Evolutionary conservation across 495 filamentous ascomycete species (phyloP).

Genomic region (Saxispiralis lemnorum): DNA sequence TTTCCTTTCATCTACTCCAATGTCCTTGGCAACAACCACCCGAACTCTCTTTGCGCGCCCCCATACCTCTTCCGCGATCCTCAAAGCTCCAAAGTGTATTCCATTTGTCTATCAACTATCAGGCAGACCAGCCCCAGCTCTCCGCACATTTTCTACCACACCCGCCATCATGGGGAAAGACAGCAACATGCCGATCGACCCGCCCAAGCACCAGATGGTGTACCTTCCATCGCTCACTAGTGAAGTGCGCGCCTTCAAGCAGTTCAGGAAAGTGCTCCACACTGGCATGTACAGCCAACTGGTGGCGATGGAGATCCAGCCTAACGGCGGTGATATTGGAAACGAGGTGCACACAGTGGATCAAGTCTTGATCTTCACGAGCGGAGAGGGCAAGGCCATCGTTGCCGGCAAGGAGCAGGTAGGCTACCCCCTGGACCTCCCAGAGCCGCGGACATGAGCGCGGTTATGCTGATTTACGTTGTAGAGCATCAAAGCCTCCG

Average conservation of each 20-base stretch:
- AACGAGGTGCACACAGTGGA: constrained; percentile 45
- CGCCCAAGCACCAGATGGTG: constrained; percentile 32
- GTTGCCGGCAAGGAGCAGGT: constrained; percentile 40
- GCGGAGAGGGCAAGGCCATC: constrained; percentile 37
- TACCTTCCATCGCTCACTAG: constrained; percentile 38
- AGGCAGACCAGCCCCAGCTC: not conserved
- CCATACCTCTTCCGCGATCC: no score
- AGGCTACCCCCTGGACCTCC: not conserved
- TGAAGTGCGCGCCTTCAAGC: constrained; percentile 31
- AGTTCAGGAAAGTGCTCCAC: constrained; percentile 44
- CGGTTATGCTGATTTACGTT: not conserved
- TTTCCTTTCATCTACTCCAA: no score
- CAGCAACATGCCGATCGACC: constrained; percentile 14
- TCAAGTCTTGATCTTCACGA: constrained; percentile 47
- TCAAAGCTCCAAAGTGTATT: no score
- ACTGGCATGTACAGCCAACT: constrained; percentile 46
- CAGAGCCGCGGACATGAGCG: not conserved
- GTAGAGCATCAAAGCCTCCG: constrained; percentile 34
- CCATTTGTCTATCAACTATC: no score
- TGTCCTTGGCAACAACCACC: no score
- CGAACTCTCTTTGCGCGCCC: no score
- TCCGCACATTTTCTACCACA: constrained; percentile 4
- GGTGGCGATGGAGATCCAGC: constrained; percentile 42
- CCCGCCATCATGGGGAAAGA: constrained; percentile 16
- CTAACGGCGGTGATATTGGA: constrained; percentile 45